phyloP scores from a whole-genome alignment of 768 basidiomycete genomes.

The Trametes maxima region DNA sequence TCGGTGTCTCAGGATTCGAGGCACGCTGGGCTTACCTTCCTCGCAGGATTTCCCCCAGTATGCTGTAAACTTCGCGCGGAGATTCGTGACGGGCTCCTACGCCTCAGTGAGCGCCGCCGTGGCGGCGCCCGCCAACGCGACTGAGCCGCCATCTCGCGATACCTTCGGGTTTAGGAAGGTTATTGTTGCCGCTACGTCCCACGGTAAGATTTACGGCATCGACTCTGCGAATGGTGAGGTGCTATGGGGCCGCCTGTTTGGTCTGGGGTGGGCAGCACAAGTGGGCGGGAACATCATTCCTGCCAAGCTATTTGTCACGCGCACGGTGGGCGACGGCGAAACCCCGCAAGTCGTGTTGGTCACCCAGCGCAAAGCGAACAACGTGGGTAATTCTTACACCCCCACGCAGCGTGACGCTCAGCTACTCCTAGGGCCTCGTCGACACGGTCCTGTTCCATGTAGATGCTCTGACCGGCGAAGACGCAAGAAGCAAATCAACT shows the following conservation, averaged over 20 bases:
- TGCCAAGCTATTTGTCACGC: constrained; percentile 60
- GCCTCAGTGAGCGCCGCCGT: constrained; percentile 48
- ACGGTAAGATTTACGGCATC: constrained; percentile 80
- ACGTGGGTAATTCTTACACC: constrained; percentile 47
- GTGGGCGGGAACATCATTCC: constrained; percentile 61
- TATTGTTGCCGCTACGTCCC: constrained; percentile 67
- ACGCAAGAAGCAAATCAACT: constrained; percentile 37
- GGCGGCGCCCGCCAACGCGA: constrained; percentile 36
- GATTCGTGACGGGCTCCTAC: constrained; percentile 73
- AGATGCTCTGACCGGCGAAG: constrained; percentile 78
- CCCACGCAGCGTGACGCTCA: not conserved
- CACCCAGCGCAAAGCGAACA: constrained; percentile 60
- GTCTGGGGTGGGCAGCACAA: constrained; percentile 64
- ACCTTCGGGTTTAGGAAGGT: constrained; percentile 87
- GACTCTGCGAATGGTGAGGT: constrained; percentile 78
- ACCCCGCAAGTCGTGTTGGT: constrained; percentile 63
- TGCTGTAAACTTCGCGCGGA: constrained; percentile 60
- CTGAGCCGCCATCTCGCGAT: constrained; percentile 59
- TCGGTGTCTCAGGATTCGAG: not conserved
- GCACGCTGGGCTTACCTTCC: not conserved
- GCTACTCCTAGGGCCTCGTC: constrained; percentile 48
- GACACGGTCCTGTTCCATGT: constrained; percentile 80
- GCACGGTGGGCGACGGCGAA: constrained; percentile 47
- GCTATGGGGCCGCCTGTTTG: constrained; percentile 80
- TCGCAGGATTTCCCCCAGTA: constrained; percentile 71